Percentiles rank a stretch among this genome's conserved stretches.
These are phyloP conservation scores for Vitis vinifera DNA, from an alignment of 164 flowering plant genomes.

Conservation along the genomic window ASM3070453v1 NC_081812.1:19632501-19633000, in stretches of 20 bases:
- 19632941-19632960: constrained; percentile 24
- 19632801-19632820: neutral
- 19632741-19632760: constrained; percentile 43
- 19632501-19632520: no score
- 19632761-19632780: constrained; percentile 66
- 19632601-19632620: neutral
- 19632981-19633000: constrained; percentile 14
- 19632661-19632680: no score
- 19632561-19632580: no score
- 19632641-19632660: no score
- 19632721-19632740: constrained; percentile 69
- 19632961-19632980: constrained; percentile 2
- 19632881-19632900: neutral
- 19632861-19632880: neutral
- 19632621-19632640: neutral
- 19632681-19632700: constrained; percentile 37
- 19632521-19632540: no score
- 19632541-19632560: no score
- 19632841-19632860: neutral
- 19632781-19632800: constrained; percentile 9
- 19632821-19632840: constrained; percentile 7
- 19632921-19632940: constrained; percentile 38
- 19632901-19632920: constrained; percentile 20
- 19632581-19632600: no score
- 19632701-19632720: constrained; percentile 53